These are phyloP conservation scores for Solanum paucissectum DNA, from an alignment of 257 asterid species.

Conservation along the genomic window DNA sequence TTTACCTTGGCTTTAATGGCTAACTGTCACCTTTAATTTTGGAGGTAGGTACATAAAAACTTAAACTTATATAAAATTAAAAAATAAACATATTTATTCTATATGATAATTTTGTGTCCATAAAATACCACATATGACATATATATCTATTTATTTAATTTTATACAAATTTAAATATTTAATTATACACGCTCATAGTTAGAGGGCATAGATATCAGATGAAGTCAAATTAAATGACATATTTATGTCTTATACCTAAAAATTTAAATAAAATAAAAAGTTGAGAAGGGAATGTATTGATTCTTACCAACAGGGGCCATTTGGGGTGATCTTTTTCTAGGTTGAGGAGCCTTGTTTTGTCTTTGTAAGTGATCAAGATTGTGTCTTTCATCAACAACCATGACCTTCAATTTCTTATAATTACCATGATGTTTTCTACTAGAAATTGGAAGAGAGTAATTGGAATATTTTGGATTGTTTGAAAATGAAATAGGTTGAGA, in stretches of 20 bases:
- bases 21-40: too few species aligned
- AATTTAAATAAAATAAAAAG: too few species aligned
- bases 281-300: background rate
- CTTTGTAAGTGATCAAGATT: slow-evolving; percentile 44
- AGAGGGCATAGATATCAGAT: rapidly evolving
- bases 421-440: background rate
- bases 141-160: too few species aligned
- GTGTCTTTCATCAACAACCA: slow-evolving; percentile 24
- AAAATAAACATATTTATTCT: too few species aligned
- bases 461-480: slow-evolving; percentile 2
- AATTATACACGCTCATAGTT: too few species aligned
- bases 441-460: background rate
- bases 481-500: slow-evolving; percentile 7
- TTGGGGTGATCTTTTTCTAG: slow-evolving; percentile 27
- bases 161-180: too few species aligned
- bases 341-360: slow-evolving; percentile 24
- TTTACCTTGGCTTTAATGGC: background rate
- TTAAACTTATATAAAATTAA: too few species aligned
- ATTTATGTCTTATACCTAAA: too few species aligned
- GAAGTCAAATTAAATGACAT: too few species aligned
- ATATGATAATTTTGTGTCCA: too few species aligned
- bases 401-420: slow-evolving; percentile 8
- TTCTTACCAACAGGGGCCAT: slow-evolving; percentile 43
- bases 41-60: too few species aligned
- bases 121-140: too few species aligned